phyloP scores from a whole-genome alignment of 2,329 filamentous ascomycete genomes.

The Cladophialophora carrionii region DNA sequence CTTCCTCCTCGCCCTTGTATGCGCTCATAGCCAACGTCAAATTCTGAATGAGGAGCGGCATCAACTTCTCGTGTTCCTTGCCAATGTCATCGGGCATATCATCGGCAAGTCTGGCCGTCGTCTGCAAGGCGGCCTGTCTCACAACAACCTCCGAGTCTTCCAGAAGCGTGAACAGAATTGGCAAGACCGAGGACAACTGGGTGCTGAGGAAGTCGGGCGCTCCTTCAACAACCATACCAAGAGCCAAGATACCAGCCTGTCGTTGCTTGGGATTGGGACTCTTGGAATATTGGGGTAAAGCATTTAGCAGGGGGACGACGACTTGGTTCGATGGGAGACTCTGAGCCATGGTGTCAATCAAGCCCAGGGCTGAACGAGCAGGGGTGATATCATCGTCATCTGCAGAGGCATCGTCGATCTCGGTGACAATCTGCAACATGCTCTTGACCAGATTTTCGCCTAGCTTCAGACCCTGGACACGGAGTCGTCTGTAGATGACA shows the following conservation, averaged over 20 bases:
- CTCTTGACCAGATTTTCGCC: conserved; percentile 85
- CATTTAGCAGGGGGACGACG: conserved; percentile 85
- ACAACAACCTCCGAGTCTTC: conserved; percentile 82
- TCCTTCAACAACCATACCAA: conserved; percentile 94
- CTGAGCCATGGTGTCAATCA: conserved; percentile 86
- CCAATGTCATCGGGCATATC: conserved; percentile 89
- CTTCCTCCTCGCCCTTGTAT: conserved; percentile 65
- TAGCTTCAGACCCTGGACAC: conserved; percentile 87
- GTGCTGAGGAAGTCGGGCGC: conserved; percentile 97
- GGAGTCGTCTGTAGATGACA: conserved; percentile 89
- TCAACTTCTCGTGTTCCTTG: conserved; percentile 80
- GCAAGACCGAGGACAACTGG: conserved; percentile 83
- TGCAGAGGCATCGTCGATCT: conserved; percentile 65
- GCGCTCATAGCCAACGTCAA: conserved; percentile 76
- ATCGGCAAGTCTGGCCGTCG: conserved; percentile 86
- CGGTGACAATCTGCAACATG: conserved; percentile 84
- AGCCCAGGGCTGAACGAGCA: conserved; percentile 77
- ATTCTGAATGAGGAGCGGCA: conserved; percentile 84
- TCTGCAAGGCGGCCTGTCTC: conserved; percentile 82
- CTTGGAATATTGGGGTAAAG: conserved; percentile 79
- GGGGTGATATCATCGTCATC: conserved; percentile 87
- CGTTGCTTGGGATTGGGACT: conserved; percentile 76
- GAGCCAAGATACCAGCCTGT: conserved; percentile 85
- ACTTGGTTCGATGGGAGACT: conserved; percentile 92
- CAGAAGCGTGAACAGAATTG: conserved; percentile 79